Evolutionary conservation across 2,329 filamentous ascomycete genomes (phyloP).

Genomic region (Dothideomycetes sp.): DNA sequence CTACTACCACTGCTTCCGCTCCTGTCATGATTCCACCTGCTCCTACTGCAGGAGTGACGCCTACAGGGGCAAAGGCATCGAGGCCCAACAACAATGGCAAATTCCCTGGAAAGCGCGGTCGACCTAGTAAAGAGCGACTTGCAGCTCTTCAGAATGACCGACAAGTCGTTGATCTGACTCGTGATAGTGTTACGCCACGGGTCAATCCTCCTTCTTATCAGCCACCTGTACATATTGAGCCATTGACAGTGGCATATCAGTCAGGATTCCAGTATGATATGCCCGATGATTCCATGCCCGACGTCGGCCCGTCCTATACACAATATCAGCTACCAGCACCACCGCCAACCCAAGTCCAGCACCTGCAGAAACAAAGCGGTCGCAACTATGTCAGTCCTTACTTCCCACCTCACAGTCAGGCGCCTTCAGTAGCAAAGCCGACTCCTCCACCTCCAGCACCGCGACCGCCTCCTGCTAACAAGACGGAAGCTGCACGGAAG

Average conservation of each 20-base stretch:
- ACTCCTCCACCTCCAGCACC: conserved; percentile 12
- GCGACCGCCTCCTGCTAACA: conserved; percentile 31
- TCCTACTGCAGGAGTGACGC: not conserved
- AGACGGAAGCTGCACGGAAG: conserved; percentile 48
- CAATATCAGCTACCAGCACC: not conserved
- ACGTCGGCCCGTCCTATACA: not conserved
- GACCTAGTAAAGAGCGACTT: conserved; percentile 13
- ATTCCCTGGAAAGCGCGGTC: conserved; percentile 6
- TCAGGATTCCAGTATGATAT: conserved; percentile 1
- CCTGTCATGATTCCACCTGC: too few relatives aligned
- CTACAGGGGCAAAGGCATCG: not conserved
- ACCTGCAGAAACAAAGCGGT: not conserved
- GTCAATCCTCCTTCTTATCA: not conserved
- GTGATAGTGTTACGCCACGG: not conserved
- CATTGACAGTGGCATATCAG: conserved; percentile 8
- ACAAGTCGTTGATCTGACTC: conserved; percentile 5
- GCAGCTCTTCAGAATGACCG: conserved; percentile 7
- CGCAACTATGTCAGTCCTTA: conserved; percentile 10
- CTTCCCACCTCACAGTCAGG: conserved; percentile 7
- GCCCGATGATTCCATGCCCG: conserved; percentile 1
- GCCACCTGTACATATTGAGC: not conserved
- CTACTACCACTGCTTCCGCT: too few relatives aligned
- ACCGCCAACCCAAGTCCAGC: not conserved
- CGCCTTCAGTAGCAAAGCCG: conserved; percentile 12
- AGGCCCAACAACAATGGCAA: conserved; percentile 1